Evolutionary conservation across 73 alveolate species (phyloP).

Genomic region (Effrenium voratum): DNA sequence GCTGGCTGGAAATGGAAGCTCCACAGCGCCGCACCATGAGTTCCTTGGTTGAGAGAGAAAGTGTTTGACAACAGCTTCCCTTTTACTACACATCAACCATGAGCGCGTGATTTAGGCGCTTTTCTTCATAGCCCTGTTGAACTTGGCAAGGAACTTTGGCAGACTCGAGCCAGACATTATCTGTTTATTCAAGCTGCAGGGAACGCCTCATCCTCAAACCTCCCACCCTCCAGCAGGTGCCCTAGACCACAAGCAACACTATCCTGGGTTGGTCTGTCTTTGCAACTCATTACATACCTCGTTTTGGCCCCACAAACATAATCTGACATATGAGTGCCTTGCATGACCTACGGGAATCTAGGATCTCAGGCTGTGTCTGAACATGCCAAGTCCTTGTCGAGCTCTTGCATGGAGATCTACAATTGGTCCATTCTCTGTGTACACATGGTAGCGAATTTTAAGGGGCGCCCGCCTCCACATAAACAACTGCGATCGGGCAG

Average conservation of each 20-base stretch:
- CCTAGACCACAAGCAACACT: no score
- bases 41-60: slow-evolving; percentile 30
- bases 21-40: slow-evolving; percentile 81
- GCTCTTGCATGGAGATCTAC: not conserved
- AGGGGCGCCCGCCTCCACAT: not conserved
- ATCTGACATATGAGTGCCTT: not conserved
- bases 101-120: no score
- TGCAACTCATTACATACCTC: no score
- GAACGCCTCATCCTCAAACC: no score
- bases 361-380: not conserved
- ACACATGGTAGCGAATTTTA: not conserved
- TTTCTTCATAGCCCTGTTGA: not conserved
- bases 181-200: no score
- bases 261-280: no score
- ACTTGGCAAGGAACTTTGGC: no score
- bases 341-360: not conserved
- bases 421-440: not conserved
- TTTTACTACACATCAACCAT: no score
- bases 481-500: no score
- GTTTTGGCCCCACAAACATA: not conserved
- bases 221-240: no score
- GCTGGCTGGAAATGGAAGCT: slow-evolving; percentile 63
- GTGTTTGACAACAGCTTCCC: no score
- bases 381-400: not conserved
- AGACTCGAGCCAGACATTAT: no score